phyloP scores from a whole-genome alignment of 345 rosid species.

The Salix koriyanagi region DNA sequence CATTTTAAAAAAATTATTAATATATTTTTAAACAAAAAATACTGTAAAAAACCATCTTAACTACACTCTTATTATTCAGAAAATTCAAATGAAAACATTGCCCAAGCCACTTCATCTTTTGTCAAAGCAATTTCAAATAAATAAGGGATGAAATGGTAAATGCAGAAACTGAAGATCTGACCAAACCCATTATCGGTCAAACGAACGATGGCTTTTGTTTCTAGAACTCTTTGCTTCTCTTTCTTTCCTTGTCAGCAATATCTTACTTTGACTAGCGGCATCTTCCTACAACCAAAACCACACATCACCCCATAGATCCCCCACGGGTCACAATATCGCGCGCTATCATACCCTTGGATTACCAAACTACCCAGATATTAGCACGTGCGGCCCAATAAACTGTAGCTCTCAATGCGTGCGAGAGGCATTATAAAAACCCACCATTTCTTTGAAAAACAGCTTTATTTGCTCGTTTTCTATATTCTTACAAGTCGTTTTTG shows the following conservation, averaged over 20 bases:
- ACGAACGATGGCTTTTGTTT: slow-evolving; percentile 23
- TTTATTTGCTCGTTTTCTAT: not conserved
- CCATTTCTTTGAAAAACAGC: not conserved
- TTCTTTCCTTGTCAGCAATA: slow-evolving; percentile 38
- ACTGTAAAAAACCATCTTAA: no score
- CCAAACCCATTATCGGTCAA: slow-evolving; percentile 42
- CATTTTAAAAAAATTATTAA: no score
- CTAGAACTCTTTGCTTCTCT: slow-evolving; percentile 18
- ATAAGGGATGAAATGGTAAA: slow-evolving; percentile 7
- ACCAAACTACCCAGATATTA: not conserved
- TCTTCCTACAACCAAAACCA: slow-evolving; percentile 4
- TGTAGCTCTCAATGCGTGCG: not conserved
- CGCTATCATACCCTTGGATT: not conserved
- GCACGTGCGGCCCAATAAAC: slow-evolving; percentile 1
- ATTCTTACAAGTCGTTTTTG: slow-evolving; percentile 21
- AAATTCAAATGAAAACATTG: no score
- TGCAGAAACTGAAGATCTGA: slow-evolving; percentile 26
- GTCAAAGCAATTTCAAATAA: not conserved
- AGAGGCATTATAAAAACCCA: not conserved
- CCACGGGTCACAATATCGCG: slow-evolving; percentile 20
- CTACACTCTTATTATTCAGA: no score
- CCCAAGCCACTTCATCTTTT: not conserved
- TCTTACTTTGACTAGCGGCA: slow-evolving; percentile 48
- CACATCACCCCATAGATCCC: not conserved
- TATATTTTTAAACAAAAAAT: no score